Evolutionary conservation across 2,329 filamentous ascomycete genomes (phyloP).

Genomic region (Colletotrichum kahawae): DNA sequence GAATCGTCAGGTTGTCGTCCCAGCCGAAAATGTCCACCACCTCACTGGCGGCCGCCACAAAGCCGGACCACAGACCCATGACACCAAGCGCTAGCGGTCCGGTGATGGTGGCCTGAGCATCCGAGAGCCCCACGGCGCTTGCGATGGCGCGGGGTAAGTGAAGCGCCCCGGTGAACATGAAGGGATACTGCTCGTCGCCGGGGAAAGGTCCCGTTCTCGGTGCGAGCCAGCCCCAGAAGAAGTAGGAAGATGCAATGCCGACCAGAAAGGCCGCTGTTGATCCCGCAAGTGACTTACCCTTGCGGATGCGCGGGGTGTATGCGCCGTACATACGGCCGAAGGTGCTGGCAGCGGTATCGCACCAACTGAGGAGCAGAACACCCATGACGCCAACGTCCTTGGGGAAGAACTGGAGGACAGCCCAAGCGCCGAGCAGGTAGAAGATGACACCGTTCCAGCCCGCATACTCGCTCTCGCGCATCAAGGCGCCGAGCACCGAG

Average conservation of each 20-base stretch:
- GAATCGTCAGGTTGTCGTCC: conserved; percentile 98
- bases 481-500: conserved; percentile 81
- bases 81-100: conserved; percentile 77
- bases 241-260: conserved; percentile 80
- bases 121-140: conserved; percentile 64
- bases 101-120: conserved; percentile 64
- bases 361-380: conserved; percentile 93
- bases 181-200: conserved; percentile 71
- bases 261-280: conserved; percentile 83
- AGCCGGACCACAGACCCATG: conserved; percentile 86
- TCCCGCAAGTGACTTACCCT: conserved; percentile 90
- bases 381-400: conserved; percentile 93
- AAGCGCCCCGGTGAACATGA: conserved; percentile 82
- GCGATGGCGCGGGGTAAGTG: conserved; percentile 68
- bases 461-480: conserved; percentile 94
- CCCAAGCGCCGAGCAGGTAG: conserved; percentile 91
- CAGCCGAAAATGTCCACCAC: conserved; percentile 89
- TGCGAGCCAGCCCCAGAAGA: conserved; percentile 89
- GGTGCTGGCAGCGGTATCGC: conserved; percentile 94
- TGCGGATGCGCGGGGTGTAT: conserved; percentile 84
- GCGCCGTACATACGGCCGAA: conserved; percentile 89
- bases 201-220: conserved; percentile 70
- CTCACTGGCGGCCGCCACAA: conserved; percentile 88
- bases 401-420: conserved; percentile 83
- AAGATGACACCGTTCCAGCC: conserved; percentile 98